phyloP scores from a whole-genome alignment of 768 basidiomycete species.

The Amanita rimosa region DNA sequence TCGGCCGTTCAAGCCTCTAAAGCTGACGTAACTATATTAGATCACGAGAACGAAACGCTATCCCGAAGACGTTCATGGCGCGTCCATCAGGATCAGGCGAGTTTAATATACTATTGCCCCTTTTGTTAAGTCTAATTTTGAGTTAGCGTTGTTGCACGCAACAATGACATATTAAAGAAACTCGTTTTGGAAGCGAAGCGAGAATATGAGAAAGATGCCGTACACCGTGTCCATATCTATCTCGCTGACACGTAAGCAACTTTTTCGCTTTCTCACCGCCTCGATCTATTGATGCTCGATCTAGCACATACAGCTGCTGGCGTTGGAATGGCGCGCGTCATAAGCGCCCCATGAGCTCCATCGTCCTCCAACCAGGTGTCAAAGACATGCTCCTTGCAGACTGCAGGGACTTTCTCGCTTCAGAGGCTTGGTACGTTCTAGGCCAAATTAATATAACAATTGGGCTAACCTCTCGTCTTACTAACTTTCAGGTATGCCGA shows the following conservation, averaged over 20 bases:
- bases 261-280: constrained; percentile 7
- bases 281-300: constrained; percentile 2
- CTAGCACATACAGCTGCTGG: constrained; percentile 67
- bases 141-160: constrained; percentile 73
- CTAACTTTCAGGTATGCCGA: constrained; percentile 78
- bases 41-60: constrained; percentile 74
- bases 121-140: constrained; percentile 7
- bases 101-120: neutral
- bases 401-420: constrained; percentile 75
- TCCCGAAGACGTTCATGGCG: constrained; percentile 64
- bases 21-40: constrained; percentile 23
- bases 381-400: constrained; percentile 87
- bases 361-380: constrained; percentile 80
- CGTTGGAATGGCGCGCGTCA: constrained; percentile 83
- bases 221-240: constrained; percentile 84
- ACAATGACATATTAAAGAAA: constrained; percentile 79
- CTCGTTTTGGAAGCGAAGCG: constrained; percentile 81
- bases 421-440: constrained; percentile 68
- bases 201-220: constrained; percentile 85
- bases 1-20: constrained; percentile 10
- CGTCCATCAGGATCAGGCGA: constrained; percentile 74
- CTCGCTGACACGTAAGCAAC: constrained; percentile 74
- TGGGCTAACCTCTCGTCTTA: constrained; percentile 1
- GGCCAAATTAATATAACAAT: constrained; percentile 1
- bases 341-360: constrained; percentile 88